Conservation (phyloP, 306 rosid species). For the Gynostemma pentaphyllum region DNA sequence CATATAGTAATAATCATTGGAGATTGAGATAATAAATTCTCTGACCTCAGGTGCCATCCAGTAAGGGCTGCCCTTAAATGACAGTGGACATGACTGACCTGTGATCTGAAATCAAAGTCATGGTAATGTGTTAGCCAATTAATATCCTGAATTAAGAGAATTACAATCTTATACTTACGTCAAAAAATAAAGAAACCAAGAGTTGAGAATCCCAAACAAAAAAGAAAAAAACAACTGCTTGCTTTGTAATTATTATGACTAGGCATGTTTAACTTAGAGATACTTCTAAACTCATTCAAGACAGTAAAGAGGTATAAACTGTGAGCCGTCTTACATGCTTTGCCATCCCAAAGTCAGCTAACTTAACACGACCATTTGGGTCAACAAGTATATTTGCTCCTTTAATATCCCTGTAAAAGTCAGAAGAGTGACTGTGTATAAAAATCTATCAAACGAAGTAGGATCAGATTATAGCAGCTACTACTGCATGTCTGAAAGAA, state of each 20-base stretch:
- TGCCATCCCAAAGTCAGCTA: slow-evolving; percentile 99
- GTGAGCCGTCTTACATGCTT: slow-evolving; percentile 67
- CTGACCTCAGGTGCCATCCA: slow-evolving; percentile 99
- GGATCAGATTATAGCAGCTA: slow-evolving; percentile 6
- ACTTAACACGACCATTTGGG: slow-evolving; percentile 84
- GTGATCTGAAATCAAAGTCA: slow-evolving; percentile 36
- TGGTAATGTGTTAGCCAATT: background rate
- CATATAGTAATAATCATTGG: slow-evolving; percentile 12
- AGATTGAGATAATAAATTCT: slow-evolving; percentile 11
- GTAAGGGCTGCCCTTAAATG: slow-evolving; percentile 97
- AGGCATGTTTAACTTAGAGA: background rate
- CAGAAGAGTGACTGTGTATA: slow-evolving; percentile 13
- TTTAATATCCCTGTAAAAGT: slow-evolving; percentile 73
- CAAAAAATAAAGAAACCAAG: too few relatives aligned
- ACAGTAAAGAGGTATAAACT: background rate
- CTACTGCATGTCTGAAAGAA: slow-evolving; percentile 10
- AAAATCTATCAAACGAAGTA: background rate
- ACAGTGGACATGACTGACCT: slow-evolving; percentile 82
- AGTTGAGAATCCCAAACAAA: background rate
- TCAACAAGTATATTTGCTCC: slow-evolving; percentile 98
- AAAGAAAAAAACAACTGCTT: background rate
- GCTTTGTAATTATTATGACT: background rate
- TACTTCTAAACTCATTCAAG: background rate
- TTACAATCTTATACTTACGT: background rate
- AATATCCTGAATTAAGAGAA: background rate